These are phyloP conservation scores for Aspergillus piperis DNA, from an alignment of 2,329 filamentous ascomycete genomes.

Conservation along the genomic window DNA sequence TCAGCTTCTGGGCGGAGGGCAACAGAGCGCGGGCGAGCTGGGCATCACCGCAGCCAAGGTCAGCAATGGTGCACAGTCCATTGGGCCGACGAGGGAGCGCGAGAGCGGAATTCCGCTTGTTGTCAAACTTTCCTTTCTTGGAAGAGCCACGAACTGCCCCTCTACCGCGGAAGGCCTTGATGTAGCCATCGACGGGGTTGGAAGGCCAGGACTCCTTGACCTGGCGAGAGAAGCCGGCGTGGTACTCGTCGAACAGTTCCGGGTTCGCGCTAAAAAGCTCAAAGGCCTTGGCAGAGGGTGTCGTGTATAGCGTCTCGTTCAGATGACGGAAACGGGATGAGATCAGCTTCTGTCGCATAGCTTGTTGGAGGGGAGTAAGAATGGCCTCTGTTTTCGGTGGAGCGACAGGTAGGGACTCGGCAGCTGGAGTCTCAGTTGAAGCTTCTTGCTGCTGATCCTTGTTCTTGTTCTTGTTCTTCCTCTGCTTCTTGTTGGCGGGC, in stretches of 20 bases:
- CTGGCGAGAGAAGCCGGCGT: conserved; percentile 92
- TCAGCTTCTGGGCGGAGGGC: conserved; percentile 63
- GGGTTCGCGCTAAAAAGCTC: conserved; percentile 79
- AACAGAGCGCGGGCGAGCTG: conserved; percentile 70
- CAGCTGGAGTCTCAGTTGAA: conserved; percentile 13
- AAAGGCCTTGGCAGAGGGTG: conserved; percentile 80
- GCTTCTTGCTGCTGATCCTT: conserved; percentile 22
- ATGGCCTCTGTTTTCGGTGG: conserved; percentile 55
- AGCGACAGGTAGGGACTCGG: conserved; percentile 33
- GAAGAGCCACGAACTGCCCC: conserved; percentile 53
- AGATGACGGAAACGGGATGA: conserved; percentile 96
- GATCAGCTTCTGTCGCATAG: conserved; percentile 92
- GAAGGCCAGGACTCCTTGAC: conserved; percentile 89
- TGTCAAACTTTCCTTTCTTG: conserved; percentile 43
- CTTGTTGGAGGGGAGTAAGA: conserved; percentile 87
- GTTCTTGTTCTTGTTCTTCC: conserved; percentile 37
- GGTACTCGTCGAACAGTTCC: conserved; percentile 94
- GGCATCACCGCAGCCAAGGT: conserved; percentile 92
- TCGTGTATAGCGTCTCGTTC: conserved; percentile 95
- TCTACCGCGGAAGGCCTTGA: conserved; percentile 68
- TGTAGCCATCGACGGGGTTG: conserved; percentile 90
- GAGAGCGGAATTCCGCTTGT: conserved; percentile 25
- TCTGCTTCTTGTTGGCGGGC: conserved; percentile 32
- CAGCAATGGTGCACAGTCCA: conserved; percentile 76
- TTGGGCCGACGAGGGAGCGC: conserved; percentile 69